Evolutionary conservation across 257 asterid genomes (phyloP).

Genomic region (Knoxia roxburghii): DNA sequence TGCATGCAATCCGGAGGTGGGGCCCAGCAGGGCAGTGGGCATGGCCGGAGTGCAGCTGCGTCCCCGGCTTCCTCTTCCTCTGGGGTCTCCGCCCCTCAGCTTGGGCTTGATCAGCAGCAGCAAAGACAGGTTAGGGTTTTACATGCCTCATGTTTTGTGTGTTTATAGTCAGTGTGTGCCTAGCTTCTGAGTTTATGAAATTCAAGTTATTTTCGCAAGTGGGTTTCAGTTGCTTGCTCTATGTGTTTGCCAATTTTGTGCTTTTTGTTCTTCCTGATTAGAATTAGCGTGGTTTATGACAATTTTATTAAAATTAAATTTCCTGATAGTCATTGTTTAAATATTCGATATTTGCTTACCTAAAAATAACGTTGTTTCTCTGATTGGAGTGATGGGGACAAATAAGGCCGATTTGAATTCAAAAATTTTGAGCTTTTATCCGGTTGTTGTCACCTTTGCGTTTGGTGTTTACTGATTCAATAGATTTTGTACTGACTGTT

Average conservation of each 20-base stretch:
- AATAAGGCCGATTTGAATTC: not conserved
- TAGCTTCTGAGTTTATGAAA: no score
- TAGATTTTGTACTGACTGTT: not conserved
- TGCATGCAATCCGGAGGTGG: slow-evolving; percentile 95
- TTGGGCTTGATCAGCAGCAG: slow-evolving; percentile 84
- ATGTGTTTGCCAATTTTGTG: not conserved
- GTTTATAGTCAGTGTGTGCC: no score
- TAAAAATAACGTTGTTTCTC: not conserved
- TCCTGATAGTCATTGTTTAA: not conserved
- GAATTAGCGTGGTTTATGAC: no score
- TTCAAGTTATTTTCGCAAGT: not conserved
- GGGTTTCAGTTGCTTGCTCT: not conserved
- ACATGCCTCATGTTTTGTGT: not conserved
- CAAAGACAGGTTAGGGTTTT: slow-evolving; percentile 66
- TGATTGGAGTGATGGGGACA: not conserved
- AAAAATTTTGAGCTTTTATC: not conserved
- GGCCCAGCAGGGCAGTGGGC: slow-evolving; percentile 82
- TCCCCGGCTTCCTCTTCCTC: slow-evolving; percentile 95
- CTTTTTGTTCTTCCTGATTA: no score
- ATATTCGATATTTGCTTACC: no score
- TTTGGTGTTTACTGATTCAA: not conserved
- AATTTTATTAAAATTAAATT: no score
- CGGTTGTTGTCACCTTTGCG: not conserved
- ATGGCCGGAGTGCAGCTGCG: slow-evolving; percentile 75
- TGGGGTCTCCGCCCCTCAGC: slow-evolving; percentile 49